phyloP scores from a whole-genome alignment of 2,329 filamentous ascomycete genomes.

The Arthroderma sp. region DNA sequence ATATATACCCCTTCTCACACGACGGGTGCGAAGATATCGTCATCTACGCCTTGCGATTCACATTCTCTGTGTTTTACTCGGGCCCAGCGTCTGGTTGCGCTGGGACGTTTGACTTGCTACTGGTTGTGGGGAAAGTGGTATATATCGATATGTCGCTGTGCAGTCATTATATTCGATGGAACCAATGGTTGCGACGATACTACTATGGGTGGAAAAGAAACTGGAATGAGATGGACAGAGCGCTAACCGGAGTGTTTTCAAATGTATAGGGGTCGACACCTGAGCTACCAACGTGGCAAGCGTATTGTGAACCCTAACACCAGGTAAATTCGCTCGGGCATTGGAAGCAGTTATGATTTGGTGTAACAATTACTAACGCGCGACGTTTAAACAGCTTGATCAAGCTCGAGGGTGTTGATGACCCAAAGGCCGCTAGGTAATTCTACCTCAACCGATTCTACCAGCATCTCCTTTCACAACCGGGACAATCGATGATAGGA shows the following conservation, averaged over 20 bases:
- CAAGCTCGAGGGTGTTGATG: conserved; percentile 97
- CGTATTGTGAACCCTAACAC: conserved; percentile 81
- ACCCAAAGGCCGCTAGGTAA: conserved; percentile 76
- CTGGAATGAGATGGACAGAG: conserved; percentile 5
- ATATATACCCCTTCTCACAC: too few relatives aligned
- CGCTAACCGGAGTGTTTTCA: not conserved
- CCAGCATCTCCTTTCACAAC: too few relatives aligned
- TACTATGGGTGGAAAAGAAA: conserved; percentile 5
- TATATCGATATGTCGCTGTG: too few relatives aligned
- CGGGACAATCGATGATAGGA: conserved; percentile 20
- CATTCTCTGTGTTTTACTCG: too few relatives aligned
- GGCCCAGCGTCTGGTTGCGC: too few relatives aligned
- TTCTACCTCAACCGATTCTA: not conserved
- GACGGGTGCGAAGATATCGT: too few relatives aligned
- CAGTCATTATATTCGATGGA: too few relatives aligned
- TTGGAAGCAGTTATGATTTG: too few relatives aligned
- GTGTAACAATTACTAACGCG: not conserved
- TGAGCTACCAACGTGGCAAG: conserved; percentile 95
- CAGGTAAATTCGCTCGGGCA: conserved; percentile 26
- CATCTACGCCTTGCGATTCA: too few relatives aligned
- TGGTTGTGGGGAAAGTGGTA: too few relatives aligned
- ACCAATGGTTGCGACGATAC: not conserved
- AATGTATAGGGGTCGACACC: conserved; percentile 72
- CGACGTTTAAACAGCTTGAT: conserved; percentile 50
- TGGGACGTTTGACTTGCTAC: too few relatives aligned